A percentile compares a stretch with the other conserved stretches of the same genome.
Evolutionary conservation across 1,139 yeast species (phyloP).

Genomic region (Suzukiozyma palmioleophila): DNA sequence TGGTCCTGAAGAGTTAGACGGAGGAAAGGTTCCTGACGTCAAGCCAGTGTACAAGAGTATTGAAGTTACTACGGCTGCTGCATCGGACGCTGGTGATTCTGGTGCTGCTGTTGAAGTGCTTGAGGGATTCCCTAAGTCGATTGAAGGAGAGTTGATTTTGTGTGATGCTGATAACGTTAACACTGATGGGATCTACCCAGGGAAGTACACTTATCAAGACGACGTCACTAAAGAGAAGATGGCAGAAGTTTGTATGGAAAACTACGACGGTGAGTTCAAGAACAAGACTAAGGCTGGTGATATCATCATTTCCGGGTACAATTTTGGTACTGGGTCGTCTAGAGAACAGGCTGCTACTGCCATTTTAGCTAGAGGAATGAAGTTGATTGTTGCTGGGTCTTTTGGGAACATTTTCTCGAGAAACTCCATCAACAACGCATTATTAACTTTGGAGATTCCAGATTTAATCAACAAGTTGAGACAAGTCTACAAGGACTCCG

Average conservation of each 20-base stretch:
- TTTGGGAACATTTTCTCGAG: constrained; percentile 95
- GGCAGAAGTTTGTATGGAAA: constrained; percentile 99
- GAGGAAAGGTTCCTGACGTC: constrained; percentile 45
- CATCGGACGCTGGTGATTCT: constrained; percentile 26
- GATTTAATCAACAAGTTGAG: constrained; percentile 74
- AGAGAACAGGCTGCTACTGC: constrained; percentile 99
- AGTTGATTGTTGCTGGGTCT: constrained; percentile 91
- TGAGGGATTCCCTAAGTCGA: constrained; percentile 84
- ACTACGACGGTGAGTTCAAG: constrained; percentile 87
- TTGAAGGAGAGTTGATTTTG: constrained; percentile 85
- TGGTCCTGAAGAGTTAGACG: constrained; percentile 80
- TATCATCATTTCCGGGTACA: constrained; percentile 85
- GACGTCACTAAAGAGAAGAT: constrained; percentile 89
- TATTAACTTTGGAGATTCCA: constrained; percentile 90
- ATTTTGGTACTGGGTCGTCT: constrained; percentile 98
- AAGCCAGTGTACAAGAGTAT: constrained; percentile 48
- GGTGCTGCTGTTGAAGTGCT: constrained; percentile 61
- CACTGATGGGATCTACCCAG: constrained; percentile 98
- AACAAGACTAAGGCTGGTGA: constrained; percentile 81
- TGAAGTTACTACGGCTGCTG: constrained; percentile 26
- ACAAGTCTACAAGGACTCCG: constrained; percentile 51
- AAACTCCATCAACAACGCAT: constrained; percentile 92
- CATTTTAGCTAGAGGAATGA: constrained; percentile 88
- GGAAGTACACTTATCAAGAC: constrained; percentile 97
- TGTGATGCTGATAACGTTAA: constrained; percentile 98